Evolutionary conservation across 129 eudicot genomes (phyloP).

Genomic region (Flaveria sonorensis): DNA sequence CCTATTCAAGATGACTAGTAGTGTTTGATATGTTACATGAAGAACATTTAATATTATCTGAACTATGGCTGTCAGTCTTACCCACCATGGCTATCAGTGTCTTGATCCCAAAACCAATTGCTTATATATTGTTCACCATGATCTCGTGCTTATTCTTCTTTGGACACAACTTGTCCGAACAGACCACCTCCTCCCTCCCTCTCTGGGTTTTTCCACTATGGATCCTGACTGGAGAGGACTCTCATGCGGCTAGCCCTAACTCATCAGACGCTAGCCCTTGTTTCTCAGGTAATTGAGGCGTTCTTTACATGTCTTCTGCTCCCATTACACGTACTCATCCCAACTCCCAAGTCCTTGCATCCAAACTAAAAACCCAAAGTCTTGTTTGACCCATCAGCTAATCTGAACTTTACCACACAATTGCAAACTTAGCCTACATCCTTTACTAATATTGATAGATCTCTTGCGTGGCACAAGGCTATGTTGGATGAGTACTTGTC

Average conservation of each 20-base stretch:
- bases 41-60: not conserved
- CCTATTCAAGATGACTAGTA: not conserved
- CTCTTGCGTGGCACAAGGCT: not conserved
- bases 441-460: too few relatives aligned
- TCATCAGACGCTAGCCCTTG: too few relatives aligned
- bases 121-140: too few relatives aligned
- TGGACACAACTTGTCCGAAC: too few relatives aligned
- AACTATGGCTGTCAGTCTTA: not conserved
- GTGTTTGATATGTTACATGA: not conserved
- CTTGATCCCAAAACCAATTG: too few relatives aligned
- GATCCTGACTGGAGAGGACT: too few relatives aligned
- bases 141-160: too few relatives aligned
- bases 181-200: too few relatives aligned
- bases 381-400: not conserved
- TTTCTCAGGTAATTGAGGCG: not conserved
- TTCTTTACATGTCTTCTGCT: not conserved
- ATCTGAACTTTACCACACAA: not conserved
- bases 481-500: not conserved
- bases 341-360: not conserved
- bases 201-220: too few relatives aligned
- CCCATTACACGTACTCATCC: not conserved
- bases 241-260: too few relatives aligned
- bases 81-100: too few relatives aligned
- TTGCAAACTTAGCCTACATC: too few relatives aligned
- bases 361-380: not conserved